These are phyloP conservation scores for Potentilla sterilis DNA, from an alignment of 306 rosid genomes.

Conservation along the genomic window DNA sequence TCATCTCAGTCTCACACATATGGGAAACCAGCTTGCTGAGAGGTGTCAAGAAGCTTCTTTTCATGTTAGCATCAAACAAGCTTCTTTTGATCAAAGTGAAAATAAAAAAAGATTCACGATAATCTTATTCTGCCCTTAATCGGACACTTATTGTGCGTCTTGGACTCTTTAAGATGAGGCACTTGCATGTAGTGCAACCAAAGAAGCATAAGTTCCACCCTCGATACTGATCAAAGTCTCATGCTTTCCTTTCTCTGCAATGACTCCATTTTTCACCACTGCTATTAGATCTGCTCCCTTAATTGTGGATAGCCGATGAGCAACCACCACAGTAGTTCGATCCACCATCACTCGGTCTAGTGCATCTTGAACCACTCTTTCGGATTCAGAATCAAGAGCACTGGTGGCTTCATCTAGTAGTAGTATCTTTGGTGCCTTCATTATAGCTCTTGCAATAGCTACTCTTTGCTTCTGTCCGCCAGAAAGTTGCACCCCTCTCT, in stretches of 20 bases:
- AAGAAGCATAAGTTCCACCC: conserved; percentile 62
- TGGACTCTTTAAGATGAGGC: conserved; percentile 30
- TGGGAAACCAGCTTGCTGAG: too few relatives aligned
- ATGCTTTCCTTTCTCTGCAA: conserved; percentile 73
- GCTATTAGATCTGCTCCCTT: conserved; percentile 65
- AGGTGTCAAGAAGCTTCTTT: too few relatives aligned
- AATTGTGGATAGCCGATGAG: conserved; percentile 67
- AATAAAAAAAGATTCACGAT: too few relatives aligned
- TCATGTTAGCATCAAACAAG: too few relatives aligned
- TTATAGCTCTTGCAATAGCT: conserved; percentile 73
- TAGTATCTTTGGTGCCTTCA: conserved; percentile 62
- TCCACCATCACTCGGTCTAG: conserved; percentile 55
- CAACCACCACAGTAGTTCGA: conserved; percentile 68
- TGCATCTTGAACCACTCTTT: conserved; percentile 71
- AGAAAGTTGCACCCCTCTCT: conserved; percentile 66
- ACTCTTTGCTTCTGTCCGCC: conserved; percentile 89
- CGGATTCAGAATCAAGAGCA: conserved; percentile 88
- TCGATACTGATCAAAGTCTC: conserved; percentile 45
- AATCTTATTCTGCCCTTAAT: too few relatives aligned
- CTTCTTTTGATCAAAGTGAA: too few relatives aligned
- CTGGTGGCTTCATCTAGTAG: conserved; percentile 79
- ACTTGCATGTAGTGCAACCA: conserved; percentile 52
- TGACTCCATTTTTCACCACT: conserved; percentile 61
- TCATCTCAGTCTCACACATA: too few relatives aligned
- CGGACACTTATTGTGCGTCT: too few relatives aligned